A percentile compares a stretch with the other conserved stretches of the same genome.
These are phyloP conservation scores for Fraxinus sp. DNA, from an alignment of 305 asterid species.

Conservation along the genomic window DNA sequence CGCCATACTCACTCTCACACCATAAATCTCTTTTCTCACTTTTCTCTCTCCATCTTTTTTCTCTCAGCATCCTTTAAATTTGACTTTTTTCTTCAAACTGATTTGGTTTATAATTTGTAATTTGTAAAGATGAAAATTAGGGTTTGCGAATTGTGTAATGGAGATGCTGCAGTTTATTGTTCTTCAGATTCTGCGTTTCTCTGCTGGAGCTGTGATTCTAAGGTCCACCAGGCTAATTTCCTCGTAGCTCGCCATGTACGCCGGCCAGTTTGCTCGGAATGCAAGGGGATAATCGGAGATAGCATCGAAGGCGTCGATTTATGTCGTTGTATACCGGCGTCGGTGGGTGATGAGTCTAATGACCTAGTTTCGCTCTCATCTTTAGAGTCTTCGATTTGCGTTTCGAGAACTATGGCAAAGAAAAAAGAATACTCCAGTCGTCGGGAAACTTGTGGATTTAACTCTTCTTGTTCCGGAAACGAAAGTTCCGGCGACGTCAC, in stretches of 20 bases:
- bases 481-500: not conserved
- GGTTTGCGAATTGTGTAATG: constrained; percentile 50
- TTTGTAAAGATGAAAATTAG: constrained; percentile 23
- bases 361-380: constrained; percentile 25
- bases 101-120: not conserved
- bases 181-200: constrained; percentile 62
- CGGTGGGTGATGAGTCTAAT: not conserved
- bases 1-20: constrained; percentile 14
- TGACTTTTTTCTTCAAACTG: not conserved
- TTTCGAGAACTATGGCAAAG: constrained; percentile 41
- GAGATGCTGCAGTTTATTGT: constrained; percentile 44
- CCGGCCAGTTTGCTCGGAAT: constrained; percentile 30
- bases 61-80: not conserved
- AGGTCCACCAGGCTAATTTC: constrained; percentile 57
- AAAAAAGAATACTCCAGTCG: constrained; percentile 23
- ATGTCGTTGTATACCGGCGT: constrained; percentile 33
- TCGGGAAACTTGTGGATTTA: not conserved
- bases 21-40: constrained; percentile 11
- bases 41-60: not conserved
- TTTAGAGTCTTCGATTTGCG: constrained; percentile 34
- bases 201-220: constrained; percentile 51
- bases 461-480: constrained; percentile 7
- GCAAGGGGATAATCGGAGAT: constrained; percentile 25
- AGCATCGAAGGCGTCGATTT: constrained; percentile 18
- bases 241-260: constrained; percentile 69